Base-by-base conservation (phyloP, 2,329 filamentous ascomycete species). In the Monosporascus sp. region DNA sequence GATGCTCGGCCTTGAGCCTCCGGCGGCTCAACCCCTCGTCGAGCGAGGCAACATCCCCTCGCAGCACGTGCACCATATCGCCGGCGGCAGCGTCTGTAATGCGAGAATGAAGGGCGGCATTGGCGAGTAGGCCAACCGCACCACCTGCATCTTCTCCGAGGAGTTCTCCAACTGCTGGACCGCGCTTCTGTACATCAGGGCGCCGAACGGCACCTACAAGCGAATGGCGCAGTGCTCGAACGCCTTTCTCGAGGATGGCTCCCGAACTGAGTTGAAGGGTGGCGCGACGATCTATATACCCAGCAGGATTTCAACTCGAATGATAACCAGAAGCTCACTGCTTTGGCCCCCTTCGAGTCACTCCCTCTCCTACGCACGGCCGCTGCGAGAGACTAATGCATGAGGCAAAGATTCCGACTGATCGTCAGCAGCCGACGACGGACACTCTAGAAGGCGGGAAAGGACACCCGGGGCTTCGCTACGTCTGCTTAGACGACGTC, bases 331-430 rank as follows among this genome's bases (percentile, higher is more conserved):
- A 71, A 72, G 55, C 71, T 72, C 20, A 73, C 67, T 5, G 71
- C 70, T 74, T 74, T 58, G n/a, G n/a, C 69, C 67, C 51, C 66
- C 69, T 7, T 64, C 67, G 48, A 53, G 65, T 57, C 0, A 3
- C 2, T 7, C 28, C 3, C 15, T 37, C 4, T 8, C 9, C 3
- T 11, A 31, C 3, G 28, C 28, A 31, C 1, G 3, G 28, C 28
- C 3, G 3, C 28, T 9, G 9, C 9, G 28, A 9, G 9, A 31
- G 28, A 5, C 28, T 31, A 11, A 31, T 6, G 28, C 9, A 31
- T 5, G 4, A 31, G 28, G 9, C n/a, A 69, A 65, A 70, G 71
- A 7, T 74, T 74, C 62, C 67, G 72, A 24, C 73, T 74, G 71
- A 66, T 68, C n/a, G 65, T 73, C 28, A 72, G 71, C 40, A 69